Evolutionary conservation across 2,329 filamentous ascomycete species (phyloP).

Genomic region (Pseudocercospora vitis): DNA sequence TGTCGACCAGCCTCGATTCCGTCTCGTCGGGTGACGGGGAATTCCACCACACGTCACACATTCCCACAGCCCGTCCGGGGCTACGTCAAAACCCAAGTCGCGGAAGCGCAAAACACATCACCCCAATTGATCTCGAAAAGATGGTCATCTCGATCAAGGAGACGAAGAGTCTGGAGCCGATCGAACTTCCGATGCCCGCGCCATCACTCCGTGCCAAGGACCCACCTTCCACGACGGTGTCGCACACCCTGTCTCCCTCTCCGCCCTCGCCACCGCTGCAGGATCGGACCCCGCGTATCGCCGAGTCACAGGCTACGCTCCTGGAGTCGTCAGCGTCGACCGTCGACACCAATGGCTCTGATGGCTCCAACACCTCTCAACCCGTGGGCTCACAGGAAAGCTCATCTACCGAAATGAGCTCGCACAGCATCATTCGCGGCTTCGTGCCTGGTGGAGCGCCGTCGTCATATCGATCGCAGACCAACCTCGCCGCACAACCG

Average conservation of each 20-base stretch:
- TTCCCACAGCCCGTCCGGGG: conserved; percentile 61
- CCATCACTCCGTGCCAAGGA: conserved; percentile 17
- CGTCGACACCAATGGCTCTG: conserved; percentile 44
- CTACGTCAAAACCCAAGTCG: conserved; percentile 69
- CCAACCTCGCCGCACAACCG: conserved; percentile 55
- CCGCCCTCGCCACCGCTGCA: conserved; percentile 44
- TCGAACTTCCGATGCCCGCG: conserved; percentile 44
- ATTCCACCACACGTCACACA: conserved; percentile 48
- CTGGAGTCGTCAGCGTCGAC: conserved; percentile 62
- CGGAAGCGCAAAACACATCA: conserved; percentile 81
- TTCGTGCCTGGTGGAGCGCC: conserved; percentile 77
- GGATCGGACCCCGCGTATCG: conserved; percentile 14
- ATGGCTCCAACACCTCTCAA: conserved; percentile 42
- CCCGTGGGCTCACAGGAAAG: conserved; percentile 57
- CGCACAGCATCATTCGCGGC: conserved; percentile 75
- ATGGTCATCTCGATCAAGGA: conserved; percentile 92
- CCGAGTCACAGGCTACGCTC: conserved; percentile 24
- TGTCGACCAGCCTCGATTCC: conserved; percentile 51
- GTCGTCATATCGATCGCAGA: conserved; percentile 65
- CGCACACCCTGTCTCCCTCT: conserved; percentile 39
- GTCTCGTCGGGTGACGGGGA: conserved; percentile 42
- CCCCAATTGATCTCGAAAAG: conserved; percentile 87
- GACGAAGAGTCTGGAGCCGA: conserved; percentile 67
- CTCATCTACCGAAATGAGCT: conserved; percentile 60
- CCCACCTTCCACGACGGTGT: conserved; percentile 23